Base-by-base conservation (phyloP, 2,329 filamentous ascomycete genomes). In the Lojkania enalia region DNA sequence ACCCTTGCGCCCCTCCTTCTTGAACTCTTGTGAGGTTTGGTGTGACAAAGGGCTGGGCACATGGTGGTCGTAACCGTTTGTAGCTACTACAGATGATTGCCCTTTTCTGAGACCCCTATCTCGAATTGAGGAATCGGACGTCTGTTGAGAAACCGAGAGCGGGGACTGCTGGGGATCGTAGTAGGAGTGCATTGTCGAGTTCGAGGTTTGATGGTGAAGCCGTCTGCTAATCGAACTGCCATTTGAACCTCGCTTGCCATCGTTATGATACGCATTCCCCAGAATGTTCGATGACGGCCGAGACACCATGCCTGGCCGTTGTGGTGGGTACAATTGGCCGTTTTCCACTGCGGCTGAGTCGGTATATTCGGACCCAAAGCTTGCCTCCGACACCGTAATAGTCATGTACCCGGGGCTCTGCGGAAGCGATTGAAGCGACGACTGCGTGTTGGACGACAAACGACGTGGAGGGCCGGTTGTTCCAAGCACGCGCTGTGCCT, bases 71-170 rank as follows among this genome's bases (percentile, higher is more conserved):
- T 39, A 18, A 19, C 40, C 23, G 18, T 41, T n/a, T n/a, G n/a
- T n/a, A n/a, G n/a, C 44, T 29, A 64, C 37, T 4, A 66, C 51
- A 16, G 52, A 58, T 6, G 67, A 62, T 15, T 64, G 54, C 5
- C 70, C 70, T 58, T 72, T 71, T 42, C 69, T 58, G 35, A 73
- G 52, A 6, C 69, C 72, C 63, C 67, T 71, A 41, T 75, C 72
- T 35, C 72, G 66, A 6, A 73, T 64, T 5, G 72, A 68, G 31
- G 74, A 75, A 32, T 66, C 66, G 16, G 71, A 74, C 3, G 71
- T 74, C 46, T 75, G 72, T 58, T 75, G 73, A 0, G 73, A 73
- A 21, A 75, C 66, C 33, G 63, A 58, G 20, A 71, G 54, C 7
- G 73, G 72, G 21, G 67, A 69, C 35, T 49, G 68, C 31, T 67